Evolutionary conservation across 2,329 filamentous ascomycete species (phyloP).

Genomic region (Paraphaeosphaeria minitans): DNA sequence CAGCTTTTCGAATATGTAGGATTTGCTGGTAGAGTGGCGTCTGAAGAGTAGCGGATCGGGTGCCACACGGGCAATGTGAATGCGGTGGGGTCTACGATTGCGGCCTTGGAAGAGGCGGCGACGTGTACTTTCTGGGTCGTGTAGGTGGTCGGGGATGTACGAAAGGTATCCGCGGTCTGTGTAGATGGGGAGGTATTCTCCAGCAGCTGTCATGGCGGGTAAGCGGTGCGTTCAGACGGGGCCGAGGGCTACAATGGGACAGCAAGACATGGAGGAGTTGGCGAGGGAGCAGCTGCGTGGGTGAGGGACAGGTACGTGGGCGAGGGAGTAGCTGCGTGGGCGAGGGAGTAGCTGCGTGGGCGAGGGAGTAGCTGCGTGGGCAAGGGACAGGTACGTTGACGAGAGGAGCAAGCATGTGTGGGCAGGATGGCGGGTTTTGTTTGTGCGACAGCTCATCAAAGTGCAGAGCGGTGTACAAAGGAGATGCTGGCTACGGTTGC

Average conservation of each 20-base stretch:
- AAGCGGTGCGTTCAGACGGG: slow-evolving; percentile 26
- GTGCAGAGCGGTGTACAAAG: slow-evolving; percentile 44
- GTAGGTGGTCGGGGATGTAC: slow-evolving; percentile 45
- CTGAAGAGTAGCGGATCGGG: slow-evolving; percentile 46
- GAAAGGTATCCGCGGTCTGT: slow-evolving; percentile 45
- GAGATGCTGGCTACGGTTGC: slow-evolving; percentile 36
- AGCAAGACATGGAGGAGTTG: not conserved
- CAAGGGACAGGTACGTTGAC: no score
- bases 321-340: slow-evolving; percentile 15
- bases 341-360: slow-evolving; percentile 15
- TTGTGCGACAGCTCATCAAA: slow-evolving; percentile 35
- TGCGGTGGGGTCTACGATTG: slow-evolving; percentile 60
- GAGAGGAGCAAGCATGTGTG: slow-evolving; percentile 16
- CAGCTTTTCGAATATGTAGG: slow-evolving; percentile 53
- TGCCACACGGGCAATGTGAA: slow-evolving; percentile 59
- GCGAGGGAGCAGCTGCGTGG: slow-evolving; percentile 17
- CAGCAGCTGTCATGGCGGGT: slow-evolving; percentile 39
- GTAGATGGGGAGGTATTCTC: slow-evolving; percentile 46
- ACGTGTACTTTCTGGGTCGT: slow-evolving; percentile 29
- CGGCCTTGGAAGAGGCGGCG: slow-evolving; percentile 55
- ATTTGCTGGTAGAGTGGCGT: slow-evolving; percentile 41
- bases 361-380: slow-evolving; percentile 18
- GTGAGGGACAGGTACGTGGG: no score
- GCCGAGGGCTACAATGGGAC: slow-evolving; percentile 14
- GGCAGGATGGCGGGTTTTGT: slow-evolving; percentile 20